A percentile compares a stretch with the other conserved stretches of the same genome.
Evolutionary conservation across 2,329 filamentous ascomycete genomes (phyloP).

Genomic region (Leptographium galeiforme): DNA sequence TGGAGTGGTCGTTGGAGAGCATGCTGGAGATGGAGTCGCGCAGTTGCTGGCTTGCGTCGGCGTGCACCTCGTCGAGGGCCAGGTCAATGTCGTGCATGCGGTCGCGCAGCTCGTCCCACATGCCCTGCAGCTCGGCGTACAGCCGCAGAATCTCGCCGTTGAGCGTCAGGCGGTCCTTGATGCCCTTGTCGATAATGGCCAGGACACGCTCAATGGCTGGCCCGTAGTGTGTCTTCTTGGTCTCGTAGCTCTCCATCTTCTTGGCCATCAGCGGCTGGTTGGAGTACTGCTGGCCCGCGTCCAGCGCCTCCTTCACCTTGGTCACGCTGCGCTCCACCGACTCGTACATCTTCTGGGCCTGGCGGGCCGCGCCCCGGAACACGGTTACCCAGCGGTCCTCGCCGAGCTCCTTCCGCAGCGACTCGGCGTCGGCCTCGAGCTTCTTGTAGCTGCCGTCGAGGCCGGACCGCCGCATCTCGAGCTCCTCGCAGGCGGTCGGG

Average conservation of each 20-base stretch:
- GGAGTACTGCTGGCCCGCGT: slow-evolving; percentile 59
- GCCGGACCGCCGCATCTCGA: slow-evolving; percentile 59
- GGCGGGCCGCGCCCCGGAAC: slow-evolving; percentile 80
- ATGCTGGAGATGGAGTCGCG: slow-evolving; percentile 90
- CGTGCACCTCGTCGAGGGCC: slow-evolving; percentile 58
- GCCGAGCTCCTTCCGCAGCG: slow-evolving; percentile 74
- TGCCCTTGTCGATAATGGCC: slow-evolving; percentile 88
- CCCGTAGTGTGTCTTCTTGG: slow-evolving; percentile 87
- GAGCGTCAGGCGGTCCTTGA: slow-evolving; percentile 86
- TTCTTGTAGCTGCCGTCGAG: slow-evolving; percentile 81
- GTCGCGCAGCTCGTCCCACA: slow-evolving; percentile 63
- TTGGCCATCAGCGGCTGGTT: slow-evolving; percentile 59
- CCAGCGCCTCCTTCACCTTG: slow-evolving; percentile 70
- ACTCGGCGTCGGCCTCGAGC: slow-evolving; percentile 81
- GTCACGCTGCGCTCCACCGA: slow-evolving; percentile 78
- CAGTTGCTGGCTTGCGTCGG: slow-evolving; percentile 55
- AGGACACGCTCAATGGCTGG: slow-evolving; percentile 86
- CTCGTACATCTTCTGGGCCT: slow-evolving; percentile 93
- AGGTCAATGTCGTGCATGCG: slow-evolving; percentile 68
- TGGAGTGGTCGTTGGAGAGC: slow-evolving; percentile 67
- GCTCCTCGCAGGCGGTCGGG: slow-evolving; percentile 79
- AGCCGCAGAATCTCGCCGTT: slow-evolving; percentile 89
- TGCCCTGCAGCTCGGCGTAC: slow-evolving; percentile 72
- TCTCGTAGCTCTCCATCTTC: slow-evolving; percentile 86
- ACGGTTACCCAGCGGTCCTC: slow-evolving; percentile 95